Conservation (phyloP, 192 early-diverging fungal genomes). For the Backusella circina region DNA sequence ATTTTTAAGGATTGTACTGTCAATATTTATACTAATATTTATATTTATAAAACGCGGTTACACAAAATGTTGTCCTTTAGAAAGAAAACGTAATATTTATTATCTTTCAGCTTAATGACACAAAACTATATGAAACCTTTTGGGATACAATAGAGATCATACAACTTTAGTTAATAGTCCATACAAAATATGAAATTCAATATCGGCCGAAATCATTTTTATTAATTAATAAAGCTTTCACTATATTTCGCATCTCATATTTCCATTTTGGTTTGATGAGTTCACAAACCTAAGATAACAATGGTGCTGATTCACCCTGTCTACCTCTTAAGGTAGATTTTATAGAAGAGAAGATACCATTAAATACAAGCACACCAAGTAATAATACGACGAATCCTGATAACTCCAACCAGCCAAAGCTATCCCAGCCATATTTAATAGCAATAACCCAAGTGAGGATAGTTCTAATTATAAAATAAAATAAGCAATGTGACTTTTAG, state of each 20-base stretch:
- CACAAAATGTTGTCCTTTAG: not conserved
- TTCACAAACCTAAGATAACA: not conserved
- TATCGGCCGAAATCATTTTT: not conserved
- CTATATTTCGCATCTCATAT: not conserved
- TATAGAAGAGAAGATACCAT: conserved; percentile 19
- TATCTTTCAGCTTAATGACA: not conserved
- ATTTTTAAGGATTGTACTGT: no score
- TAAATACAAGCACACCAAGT: conserved; percentile 24
- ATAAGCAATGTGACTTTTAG: not conserved
- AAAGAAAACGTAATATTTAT: not conserved
- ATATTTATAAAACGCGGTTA: not conserved
- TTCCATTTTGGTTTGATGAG: not conserved
- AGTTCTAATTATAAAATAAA: conserved; percentile 17
- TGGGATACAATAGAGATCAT: not conserved
- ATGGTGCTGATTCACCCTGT: not conserved
- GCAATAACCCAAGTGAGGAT: conserved; percentile 20
- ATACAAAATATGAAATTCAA: not conserved
- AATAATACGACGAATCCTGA: conserved; percentile 20
- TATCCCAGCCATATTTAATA: conserved; percentile 23
- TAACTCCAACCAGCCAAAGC: conserved; percentile 22
- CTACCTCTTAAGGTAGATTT: not conserved
- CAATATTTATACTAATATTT: not conserved
- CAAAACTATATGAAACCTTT: not conserved
- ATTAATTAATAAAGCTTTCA: not conserved
- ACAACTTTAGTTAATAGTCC: not conserved